phyloP scores from a whole-genome alignment of 345 rosid species.

The Rhodomyrtus tomentosa region DNA sequence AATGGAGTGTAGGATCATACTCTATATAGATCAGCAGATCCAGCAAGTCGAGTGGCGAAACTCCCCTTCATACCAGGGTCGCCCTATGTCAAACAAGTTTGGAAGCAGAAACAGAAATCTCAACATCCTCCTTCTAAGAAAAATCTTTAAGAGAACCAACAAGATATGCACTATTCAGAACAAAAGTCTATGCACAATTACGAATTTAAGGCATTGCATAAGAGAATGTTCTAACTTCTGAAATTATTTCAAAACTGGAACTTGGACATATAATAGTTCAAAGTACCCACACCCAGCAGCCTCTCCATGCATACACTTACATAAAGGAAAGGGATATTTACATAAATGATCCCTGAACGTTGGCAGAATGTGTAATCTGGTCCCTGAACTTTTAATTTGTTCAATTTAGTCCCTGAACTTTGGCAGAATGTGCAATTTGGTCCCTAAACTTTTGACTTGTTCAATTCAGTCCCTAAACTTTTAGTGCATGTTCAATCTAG shows the following conservation, averaged over 20 bases:
- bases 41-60: slow-evolving; percentile 82
- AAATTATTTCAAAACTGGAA: neutral
- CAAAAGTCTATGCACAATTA: neutral
- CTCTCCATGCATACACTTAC: neutral
- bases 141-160: neutral
- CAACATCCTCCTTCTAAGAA: neutral
- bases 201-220: neutral
- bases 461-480: too few species aligned
- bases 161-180: neutral
- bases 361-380: too few species aligned
- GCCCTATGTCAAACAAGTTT: slow-evolving; percentile 33
- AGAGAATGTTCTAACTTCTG: neutral
- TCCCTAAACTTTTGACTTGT: too few species aligned
- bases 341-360: too few species aligned
- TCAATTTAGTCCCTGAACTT: too few species aligned
- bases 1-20: slow-evolving; percentile 19
- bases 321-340: neutral
- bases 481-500: too few species aligned
- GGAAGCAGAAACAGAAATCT: neutral
- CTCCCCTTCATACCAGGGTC: slow-evolving; percentile 88
- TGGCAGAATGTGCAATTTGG: too few species aligned
- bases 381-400: too few species aligned
- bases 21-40: slow-evolving; percentile 76
- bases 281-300: neutral
- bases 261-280: neutral